A percentile compares a stretch with the other conserved stretches of the same genome.
Conservation (phyloP, 352 stramenopile genomes). For the Nothophytophthora sp. region DNA sequence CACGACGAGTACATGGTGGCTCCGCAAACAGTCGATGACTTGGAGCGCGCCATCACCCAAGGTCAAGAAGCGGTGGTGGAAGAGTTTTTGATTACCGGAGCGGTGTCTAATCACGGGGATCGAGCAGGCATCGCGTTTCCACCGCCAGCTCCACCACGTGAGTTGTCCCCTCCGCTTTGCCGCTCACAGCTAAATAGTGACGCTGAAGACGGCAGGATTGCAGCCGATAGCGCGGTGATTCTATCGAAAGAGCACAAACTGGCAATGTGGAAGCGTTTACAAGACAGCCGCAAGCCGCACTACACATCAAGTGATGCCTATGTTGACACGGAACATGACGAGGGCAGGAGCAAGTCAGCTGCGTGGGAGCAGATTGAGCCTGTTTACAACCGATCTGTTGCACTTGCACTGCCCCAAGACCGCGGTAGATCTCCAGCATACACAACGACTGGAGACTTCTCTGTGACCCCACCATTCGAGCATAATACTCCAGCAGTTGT, state of each 20-base stretch:
- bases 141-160: neutral
- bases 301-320: slow-evolving; percentile 7
- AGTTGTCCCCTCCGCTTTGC: neutral
- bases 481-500: no score
- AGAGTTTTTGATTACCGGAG: slow-evolving; percentile 17
- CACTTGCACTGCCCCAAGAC: no score
- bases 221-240: slow-evolving; percentile 2
- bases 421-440: no score
- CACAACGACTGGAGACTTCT: no score
- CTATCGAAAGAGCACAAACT: slow-evolving; percentile 60
- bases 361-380: slow-evolving; percentile 2
- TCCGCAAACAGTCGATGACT: slow-evolving; percentile 2
- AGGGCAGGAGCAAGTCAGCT: no score
- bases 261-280: slow-evolving; percentile 67
- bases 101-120: neutral
- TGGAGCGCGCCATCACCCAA: slow-evolving; percentile 22
- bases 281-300: slow-evolving; percentile 38
- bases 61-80: slow-evolving; percentile 15
- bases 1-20: slow-evolving; percentile 6
- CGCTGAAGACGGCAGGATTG: neutral
- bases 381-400: no score
- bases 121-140: neutral
- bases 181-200: neutral
- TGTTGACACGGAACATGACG: no score
- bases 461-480: no score